These are phyloP conservation scores for Ophiostoma sp. DNA, from an alignment of 2,329 filamentous ascomycete species.

Conservation along the genomic window DNA sequence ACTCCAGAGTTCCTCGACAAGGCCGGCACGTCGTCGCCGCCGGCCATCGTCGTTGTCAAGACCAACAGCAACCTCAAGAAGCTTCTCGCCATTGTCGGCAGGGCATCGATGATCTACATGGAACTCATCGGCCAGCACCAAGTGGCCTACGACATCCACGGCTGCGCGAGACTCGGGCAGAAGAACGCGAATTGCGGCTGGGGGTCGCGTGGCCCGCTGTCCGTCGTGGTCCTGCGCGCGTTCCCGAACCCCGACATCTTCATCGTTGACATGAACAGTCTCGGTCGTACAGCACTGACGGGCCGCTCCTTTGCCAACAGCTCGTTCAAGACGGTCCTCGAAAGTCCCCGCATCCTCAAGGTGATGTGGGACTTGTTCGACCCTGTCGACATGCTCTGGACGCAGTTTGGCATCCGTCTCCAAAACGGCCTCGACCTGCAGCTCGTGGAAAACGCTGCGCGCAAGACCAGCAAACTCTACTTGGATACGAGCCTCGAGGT, in stretches of 20 bases:
- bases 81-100: not conserved
- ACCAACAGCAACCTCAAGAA: not conserved
- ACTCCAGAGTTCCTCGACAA: not conserved
- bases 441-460: slow-evolving; percentile 31
- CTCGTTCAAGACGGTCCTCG: slow-evolving; percentile 27
- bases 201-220: slow-evolving; percentile 26
- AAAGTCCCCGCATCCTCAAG: slow-evolving; percentile 26
- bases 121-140: slow-evolving; percentile 12
- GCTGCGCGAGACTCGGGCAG: slow-evolving; percentile 14
- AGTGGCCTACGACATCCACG: slow-evolving; percentile 27
- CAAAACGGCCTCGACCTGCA: slow-evolving; percentile 31
- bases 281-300: slow-evolving; percentile 25
- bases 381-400: slow-evolving; percentile 30
- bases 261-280: slow-evolving; percentile 28
- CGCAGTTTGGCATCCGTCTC: slow-evolving; percentile 27
- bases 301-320: not conserved
- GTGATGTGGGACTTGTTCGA: slow-evolving; percentile 30
- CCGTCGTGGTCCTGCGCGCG: slow-evolving; percentile 26
- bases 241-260: slow-evolving; percentile 16
- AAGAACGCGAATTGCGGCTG: slow-evolving; percentile 9
- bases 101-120: not conserved
- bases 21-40: not conserved
- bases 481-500: slow-evolving; percentile 19
- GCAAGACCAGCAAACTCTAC: slow-evolving; percentile 22
- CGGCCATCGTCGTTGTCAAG: slow-evolving; percentile 9